Percentiles rank a stretch among this genome's conserved stretches.
Evolutionary conservation across 495 filamentous ascomycete species (phyloP).

Genomic region (Penicilliopsis zonata): DNA sequence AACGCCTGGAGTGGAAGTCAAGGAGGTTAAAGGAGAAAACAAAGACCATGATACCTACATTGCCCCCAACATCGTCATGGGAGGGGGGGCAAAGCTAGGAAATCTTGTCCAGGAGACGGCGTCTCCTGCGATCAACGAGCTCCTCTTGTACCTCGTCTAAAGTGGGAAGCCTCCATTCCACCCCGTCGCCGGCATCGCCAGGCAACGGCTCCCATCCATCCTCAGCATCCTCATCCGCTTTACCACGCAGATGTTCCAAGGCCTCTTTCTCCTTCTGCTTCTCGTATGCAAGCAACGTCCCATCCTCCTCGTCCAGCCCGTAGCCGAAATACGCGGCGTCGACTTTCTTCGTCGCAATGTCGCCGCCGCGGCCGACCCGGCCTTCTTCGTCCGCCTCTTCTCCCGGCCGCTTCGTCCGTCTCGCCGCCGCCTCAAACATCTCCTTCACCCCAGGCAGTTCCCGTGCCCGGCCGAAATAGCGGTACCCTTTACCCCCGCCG

Average conservation of each 20-base stretch:
- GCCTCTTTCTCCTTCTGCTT: constrained; percentile 72
- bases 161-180: constrained; percentile 74
- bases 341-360: constrained; percentile 65
- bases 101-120: constrained; percentile 70
- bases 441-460: constrained; percentile 95
- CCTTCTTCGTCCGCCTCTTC: constrained; percentile 44
- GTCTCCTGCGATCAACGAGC: constrained; percentile 73
- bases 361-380: constrained; percentile 48
- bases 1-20: too few relatives aligned
- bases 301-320: constrained; percentile 88
- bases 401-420: constrained; percentile 42
- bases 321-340: constrained; percentile 97
- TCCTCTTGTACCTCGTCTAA: constrained; percentile 88
- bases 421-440: constrained; percentile 70
- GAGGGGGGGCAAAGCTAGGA: too few relatives aligned
- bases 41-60: too few relatives aligned
- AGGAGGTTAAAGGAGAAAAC: too few relatives aligned
- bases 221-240: constrained; percentile 32
- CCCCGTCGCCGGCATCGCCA: constrained; percentile 73
- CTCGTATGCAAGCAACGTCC: constrained; percentile 72
- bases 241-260: constrained; percentile 45
- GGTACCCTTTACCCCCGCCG: constrained; percentile 80
- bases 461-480: constrained; percentile 82
- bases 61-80: too few relatives aligned
- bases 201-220: constrained; percentile 75